Evolutionary conservation across 441 rosid species (phyloP).

Genomic region (Dalechampia spathulata): DNA sequence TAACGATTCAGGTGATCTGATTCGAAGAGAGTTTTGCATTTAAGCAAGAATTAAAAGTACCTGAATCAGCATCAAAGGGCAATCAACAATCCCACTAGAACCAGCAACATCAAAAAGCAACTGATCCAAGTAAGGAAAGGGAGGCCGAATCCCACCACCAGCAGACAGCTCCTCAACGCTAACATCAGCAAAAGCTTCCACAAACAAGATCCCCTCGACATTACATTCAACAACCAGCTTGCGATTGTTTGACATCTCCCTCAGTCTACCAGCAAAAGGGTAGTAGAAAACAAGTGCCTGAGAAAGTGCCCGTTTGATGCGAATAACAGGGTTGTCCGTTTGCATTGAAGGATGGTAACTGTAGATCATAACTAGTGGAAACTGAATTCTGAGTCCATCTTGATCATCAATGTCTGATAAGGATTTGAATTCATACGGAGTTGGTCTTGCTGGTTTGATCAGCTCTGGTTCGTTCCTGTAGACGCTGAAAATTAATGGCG

Average conservation of each 20-base stretch:
- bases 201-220: constrained; percentile 35
- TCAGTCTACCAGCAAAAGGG: constrained; percentile 39
- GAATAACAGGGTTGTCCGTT: constrained; percentile 27
- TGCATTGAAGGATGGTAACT: constrained; percentile 16
- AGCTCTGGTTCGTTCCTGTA: constrained; percentile 21
- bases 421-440: constrained; percentile 24
- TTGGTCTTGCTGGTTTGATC: constrained; percentile 29
- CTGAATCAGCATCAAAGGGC: constrained; percentile 45
- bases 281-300: constrained; percentile 38
- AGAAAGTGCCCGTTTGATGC: constrained; percentile 29
- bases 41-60: too few species aligned
- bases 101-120: constrained; percentile 39
- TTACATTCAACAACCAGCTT: constrained; percentile 46
- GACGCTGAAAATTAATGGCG: constrained; percentile 16
- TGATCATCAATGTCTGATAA: constrained; percentile 49
- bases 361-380: constrained; percentile 24
- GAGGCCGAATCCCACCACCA: constrained; percentile 29
- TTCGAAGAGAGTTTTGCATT: too few species aligned
- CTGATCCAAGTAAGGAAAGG: constrained; percentile 45
- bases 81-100: constrained; percentile 27
- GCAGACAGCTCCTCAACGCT: constrained; percentile 11
- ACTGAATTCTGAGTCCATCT: constrained; percentile 22
- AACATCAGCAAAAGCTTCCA: constrained; percentile 43
- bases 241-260: constrained; percentile 21
- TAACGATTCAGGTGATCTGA: too few species aligned